Conservation (phyloP, 73 alveolate species). For the Tetrahymena borealis region DNA sequence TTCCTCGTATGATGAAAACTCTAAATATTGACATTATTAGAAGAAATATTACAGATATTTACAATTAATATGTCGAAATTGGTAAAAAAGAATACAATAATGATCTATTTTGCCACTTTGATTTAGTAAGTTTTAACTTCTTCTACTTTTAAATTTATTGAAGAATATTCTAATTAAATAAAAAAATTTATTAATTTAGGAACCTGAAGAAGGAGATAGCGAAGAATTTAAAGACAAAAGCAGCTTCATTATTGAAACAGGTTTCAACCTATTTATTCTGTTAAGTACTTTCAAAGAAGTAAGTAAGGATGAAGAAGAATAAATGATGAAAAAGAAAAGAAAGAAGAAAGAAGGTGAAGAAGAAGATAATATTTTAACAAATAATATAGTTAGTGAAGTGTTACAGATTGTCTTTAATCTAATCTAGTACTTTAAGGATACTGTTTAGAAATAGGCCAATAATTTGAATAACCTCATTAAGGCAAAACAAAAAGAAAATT, state of each 20-base stretch:
- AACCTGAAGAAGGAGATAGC: conserved; percentile 8
- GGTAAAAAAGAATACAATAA: conserved; percentile 9
- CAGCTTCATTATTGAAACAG: conserved; percentile 47
- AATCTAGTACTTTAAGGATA: conserved; percentile 6
- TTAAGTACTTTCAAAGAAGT: conserved; percentile 32
- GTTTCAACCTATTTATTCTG: conserved; percentile 39
- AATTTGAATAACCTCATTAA: conserved; percentile 20
- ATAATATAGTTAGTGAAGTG: conserved; percentile 26
- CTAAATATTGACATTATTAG: conserved; percentile 43
- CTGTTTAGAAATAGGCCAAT: conserved; percentile 8
- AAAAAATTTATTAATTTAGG: not conserved
- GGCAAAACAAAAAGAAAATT: conserved; percentile 16
- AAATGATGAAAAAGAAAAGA: not conserved
- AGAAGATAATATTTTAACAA: conserved; percentile 34
- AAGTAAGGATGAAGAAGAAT: conserved; percentile 32
- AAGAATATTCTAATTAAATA: not conserved
- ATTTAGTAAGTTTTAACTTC: not conserved
- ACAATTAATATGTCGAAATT: conserved; percentile 12
- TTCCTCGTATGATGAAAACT: conserved; percentile 43
- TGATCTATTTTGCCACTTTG: conserved; percentile 34
- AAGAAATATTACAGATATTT: conserved; percentile 33
- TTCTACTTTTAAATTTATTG: no score
- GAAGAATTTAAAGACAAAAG: conserved; percentile 5
- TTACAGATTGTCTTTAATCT: conserved; percentile 6
- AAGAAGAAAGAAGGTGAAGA: conserved; percentile 14